These are phyloP conservation scores for Malus sieversii DNA, from an alignment of 306 rosid species.

Conservation along the genomic window DNA sequence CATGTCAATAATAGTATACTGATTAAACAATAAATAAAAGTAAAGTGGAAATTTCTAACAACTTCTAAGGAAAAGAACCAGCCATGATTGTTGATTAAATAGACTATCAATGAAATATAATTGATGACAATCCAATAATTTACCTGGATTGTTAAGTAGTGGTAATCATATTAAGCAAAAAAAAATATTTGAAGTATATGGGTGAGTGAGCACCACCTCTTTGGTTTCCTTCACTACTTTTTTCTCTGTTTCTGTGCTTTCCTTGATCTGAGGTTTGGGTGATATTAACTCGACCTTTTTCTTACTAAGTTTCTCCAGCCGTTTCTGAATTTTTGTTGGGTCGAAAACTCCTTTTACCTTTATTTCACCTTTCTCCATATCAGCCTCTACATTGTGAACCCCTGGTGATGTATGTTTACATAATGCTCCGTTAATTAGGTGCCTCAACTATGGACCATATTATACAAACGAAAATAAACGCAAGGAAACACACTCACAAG, in stretches of 20 bases:
- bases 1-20: not conserved
- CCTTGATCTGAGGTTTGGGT: conserved; percentile 56
- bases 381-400: conserved; percentile 53
- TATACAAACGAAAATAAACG: not conserved
- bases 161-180: not conserved
- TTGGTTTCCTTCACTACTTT: conserved; percentile 46
- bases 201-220: conserved; percentile 19
- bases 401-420: conserved; percentile 24
- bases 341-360: conserved; percentile 62
- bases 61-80: not conserved
- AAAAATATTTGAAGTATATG: not conserved
- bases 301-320: conserved; percentile 46
- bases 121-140: not conserved
- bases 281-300: conserved; percentile 67
- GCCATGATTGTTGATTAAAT: not conserved
- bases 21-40: not conserved
- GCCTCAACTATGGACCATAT: not conserved
- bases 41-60: not conserved
- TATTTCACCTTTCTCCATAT: conserved; percentile 58
- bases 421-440: not conserved
- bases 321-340: conserved; percentile 45
- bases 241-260: not conserved
- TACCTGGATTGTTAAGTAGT: not conserved
- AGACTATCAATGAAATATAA: not conserved
- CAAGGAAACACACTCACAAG: not conserved